Evolutionary conservation across 1,284 basidiomycete species (phyloP), one percentile per base, ranked within the genome.

Genomic region (Apiotrichum sp.): DNA sequence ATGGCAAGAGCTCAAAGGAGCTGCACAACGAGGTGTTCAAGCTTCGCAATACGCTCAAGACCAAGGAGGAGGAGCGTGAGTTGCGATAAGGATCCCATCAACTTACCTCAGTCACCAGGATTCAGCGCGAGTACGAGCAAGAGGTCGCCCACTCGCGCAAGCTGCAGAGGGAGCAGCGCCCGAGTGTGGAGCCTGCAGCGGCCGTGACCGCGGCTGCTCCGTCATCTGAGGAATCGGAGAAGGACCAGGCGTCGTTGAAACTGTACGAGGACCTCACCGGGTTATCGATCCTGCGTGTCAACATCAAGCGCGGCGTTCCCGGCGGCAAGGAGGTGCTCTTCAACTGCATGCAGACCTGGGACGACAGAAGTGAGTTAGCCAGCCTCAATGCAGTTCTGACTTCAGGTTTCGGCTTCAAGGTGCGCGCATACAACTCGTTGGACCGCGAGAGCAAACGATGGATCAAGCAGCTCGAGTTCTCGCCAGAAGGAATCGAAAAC

Each of bases 251-350:
- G 3, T 50, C 56, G 14, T 56, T 77, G 14, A 55, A 63, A 39
- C 63, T 75, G 22, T 77, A 76, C 56, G 74, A 75, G 55, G 74
- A 77, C 49, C 38, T 76, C 41, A 72, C 70, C 3, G 65, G 72
- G 34, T 55, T 77, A 9, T 64, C 63, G 5, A 68, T 75, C 39
- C 56, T 65, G 4, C 66, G 63, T 43, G 70, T 75, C 46, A 66
- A 67, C 56, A 62, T 72, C 44, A 57, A 58, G 7, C 22, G 22
- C 22, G 63, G 62, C 6, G 65, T 58, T 36, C 56, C 52, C 35
- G 52, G 55, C 4, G 69, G 70, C 2, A 69, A 72, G 50, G 72
- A 75, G 47, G 55, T 66, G 36, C 63, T 59, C 0, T 73, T 67
- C 57, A 72, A 68, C 51, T 75, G 74, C 62, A 60, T 73, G 29